Percentiles rank a stretch among this genome's conserved stretches.
These are phyloP conservation scores for Letharia lupina DNA, from an alignment of 495 filamentous ascomycete species.

Conservation along the genomic window DNA sequence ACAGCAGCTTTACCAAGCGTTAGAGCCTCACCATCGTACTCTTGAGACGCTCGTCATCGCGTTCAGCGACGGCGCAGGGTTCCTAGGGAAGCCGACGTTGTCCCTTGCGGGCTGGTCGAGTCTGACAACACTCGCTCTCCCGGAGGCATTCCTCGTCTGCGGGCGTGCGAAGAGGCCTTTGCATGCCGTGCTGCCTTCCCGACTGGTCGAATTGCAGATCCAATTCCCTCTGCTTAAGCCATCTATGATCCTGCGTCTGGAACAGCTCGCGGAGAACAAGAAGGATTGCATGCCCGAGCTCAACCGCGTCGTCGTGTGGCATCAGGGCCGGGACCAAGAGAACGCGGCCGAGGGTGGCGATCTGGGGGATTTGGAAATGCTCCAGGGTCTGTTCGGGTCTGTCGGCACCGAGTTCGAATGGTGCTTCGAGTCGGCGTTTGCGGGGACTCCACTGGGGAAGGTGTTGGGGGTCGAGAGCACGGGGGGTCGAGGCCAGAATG, in stretches of 20 bases:
- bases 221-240: no score
- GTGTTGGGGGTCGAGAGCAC: background rate
- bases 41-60: background rate
- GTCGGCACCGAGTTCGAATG: background rate
- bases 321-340: no score
- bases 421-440: background rate
- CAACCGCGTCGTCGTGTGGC: background rate
- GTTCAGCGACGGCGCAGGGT: background rate
- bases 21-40: background rate
- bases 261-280: background rate
- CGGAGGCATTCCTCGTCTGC: background rate
- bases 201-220: no score
- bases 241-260: no score
- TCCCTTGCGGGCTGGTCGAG: background rate
- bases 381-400: background rate
- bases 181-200: no score
- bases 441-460: background rate
- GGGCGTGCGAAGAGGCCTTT: no score
- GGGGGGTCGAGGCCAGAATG: background rate
- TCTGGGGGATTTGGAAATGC: background rate
- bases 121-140: background rate
- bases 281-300: background rate
- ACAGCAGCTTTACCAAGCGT: no score
- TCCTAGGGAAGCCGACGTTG: background rate
- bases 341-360: background rate